Base-by-base conservation (phyloP, 2,329 filamentous ascomycete species). In the Fusarium sp. region DNA sequence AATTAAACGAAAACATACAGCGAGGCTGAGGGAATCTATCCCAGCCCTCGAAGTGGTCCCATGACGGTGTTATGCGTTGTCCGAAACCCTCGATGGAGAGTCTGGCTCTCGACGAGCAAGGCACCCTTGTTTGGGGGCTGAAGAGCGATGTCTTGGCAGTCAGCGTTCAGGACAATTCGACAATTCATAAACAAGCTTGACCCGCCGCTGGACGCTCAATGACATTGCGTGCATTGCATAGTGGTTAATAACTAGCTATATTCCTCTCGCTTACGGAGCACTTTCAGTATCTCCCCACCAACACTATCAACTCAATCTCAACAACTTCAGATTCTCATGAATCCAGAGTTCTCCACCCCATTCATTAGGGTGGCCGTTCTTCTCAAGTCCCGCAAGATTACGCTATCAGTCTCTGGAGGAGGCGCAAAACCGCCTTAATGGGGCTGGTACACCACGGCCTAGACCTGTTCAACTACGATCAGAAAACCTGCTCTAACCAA, bases 381-480 rank as follows among this genome's bases (percentile, higher is more conserved):
- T 68, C 63, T 75, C 52, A 72, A 72, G 65, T 68, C 68, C 46
- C 63, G 72, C 38, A 77, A 73, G 65, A 71, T 68, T 47, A 70
- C 74, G 49, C 68, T 76, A 65, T 75, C 71, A 54, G 56, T 68
- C 55, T 74, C 73, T 53, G 70, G 72, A 64, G 75, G 75, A 55
- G 72, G 68, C 62, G 72, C 71, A 36, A 62, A 73, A 64, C 75
- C 74, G 49, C 74, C 75, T 36, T 76, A 69, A 77, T 77, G 75
- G 65, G 64, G 20, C 36, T 77, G 20, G 68, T 77, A 58, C 75
- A 75, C 35, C 75, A 79, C 59, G 78, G 78, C 33, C 76, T 80
- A 29, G 79, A 82, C 65, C 78, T 82, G 33, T 82, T 82, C 70
- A 80, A 79, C 69, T 82, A 81, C 66, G 81, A 82, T 71, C 81